phyloP scores from a whole-genome alignment of 805 yeast species.

The Ogataea pini region DNA sequence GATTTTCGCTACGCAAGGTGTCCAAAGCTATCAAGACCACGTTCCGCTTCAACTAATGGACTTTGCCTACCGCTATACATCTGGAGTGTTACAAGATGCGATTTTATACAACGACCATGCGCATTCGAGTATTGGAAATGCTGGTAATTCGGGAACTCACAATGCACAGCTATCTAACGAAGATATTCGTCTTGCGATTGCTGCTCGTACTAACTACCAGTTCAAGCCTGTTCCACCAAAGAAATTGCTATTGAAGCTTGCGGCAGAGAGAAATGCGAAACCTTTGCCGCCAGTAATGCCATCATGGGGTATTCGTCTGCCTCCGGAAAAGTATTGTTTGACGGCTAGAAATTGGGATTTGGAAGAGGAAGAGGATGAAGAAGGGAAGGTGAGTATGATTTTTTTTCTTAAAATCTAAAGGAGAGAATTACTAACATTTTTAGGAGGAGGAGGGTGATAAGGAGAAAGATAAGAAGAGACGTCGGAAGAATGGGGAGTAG shows the following conservation, averaged over 20 bases:
- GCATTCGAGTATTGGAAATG: conserved; percentile 40
- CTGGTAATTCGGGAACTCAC: conserved; percentile 39
- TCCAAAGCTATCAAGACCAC: conserved; percentile 89
- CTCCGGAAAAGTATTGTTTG: conserved; percentile 96
- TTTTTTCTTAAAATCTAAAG: no score
- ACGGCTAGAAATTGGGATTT: conserved; percentile 79
- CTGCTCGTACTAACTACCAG: conserved; percentile 92
- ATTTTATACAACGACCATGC: conserved; percentile 85
- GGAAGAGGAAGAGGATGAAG: conserved; percentile 47
- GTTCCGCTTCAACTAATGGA: conserved; percentile 97
- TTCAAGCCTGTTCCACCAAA: conserved; percentile 96
- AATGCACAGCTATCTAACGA: conserved; percentile 70
- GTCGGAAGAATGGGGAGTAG: conserved; percentile 2
- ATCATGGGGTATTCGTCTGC: conserved; percentile 87
- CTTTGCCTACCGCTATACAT: conserved; percentile 88
- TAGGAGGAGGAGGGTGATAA: conserved; percentile 6
- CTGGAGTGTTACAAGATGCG: conserved; percentile 86
- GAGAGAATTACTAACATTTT: conserved; percentile 1
- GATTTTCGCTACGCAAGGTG: conserved; percentile 90
- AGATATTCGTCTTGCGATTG: conserved; percentile 88
- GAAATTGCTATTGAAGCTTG: conserved; percentile 85
- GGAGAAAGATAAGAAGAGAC: conserved; percentile 5
- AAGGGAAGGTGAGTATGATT: conserved; percentile 25
- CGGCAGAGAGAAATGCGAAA: conserved; percentile 87
- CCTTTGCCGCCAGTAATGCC: conserved; percentile 91